A percentile compares a stretch with the other conserved stretches of the same genome.
Conservation (phyloP, 2,329 filamentous ascomycete genomes). For the Penicillium polonicum region DNA sequence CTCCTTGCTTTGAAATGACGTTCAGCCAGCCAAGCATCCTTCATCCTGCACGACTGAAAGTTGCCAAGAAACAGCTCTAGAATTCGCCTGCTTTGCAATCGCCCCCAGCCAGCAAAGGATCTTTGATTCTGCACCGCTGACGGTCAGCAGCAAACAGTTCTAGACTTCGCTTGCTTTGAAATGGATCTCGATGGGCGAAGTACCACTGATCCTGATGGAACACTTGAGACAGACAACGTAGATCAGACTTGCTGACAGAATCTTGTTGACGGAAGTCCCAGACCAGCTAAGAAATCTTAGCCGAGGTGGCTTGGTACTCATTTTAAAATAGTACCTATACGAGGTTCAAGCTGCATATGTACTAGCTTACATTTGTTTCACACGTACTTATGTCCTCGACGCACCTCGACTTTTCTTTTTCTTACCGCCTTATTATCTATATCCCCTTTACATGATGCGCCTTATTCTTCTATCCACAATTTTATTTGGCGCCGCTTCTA, state of each 20-base stretch:
- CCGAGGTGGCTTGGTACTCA: background rate
- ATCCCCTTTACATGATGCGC: background rate
- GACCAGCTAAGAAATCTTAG: background rate
- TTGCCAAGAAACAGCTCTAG: no score
- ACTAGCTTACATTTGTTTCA: background rate
- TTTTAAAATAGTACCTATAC: no score
- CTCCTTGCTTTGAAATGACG: background rate
- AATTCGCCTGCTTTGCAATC: no score
- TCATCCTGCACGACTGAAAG: no score
- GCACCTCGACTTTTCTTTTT: background rate
- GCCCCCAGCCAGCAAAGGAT: no score
- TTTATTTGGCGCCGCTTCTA: background rate
- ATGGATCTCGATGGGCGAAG: background rate
- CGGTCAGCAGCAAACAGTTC: no score
- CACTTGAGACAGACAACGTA: background rate
- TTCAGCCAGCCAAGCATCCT: no score
- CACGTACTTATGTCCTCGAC: no score
- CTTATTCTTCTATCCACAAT: background rate
- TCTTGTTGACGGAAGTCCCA: background rate
- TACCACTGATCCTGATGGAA: background rate
- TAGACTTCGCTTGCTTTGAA: background rate
- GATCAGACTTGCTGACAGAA: background rate
- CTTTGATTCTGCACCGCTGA: no score
- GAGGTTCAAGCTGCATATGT: background rate
- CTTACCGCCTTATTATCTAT: background rate